Evolutionary conservation across 169 alveolate genomes (phyloP).

Genomic region (Plasmodium blacklocki): DNA sequence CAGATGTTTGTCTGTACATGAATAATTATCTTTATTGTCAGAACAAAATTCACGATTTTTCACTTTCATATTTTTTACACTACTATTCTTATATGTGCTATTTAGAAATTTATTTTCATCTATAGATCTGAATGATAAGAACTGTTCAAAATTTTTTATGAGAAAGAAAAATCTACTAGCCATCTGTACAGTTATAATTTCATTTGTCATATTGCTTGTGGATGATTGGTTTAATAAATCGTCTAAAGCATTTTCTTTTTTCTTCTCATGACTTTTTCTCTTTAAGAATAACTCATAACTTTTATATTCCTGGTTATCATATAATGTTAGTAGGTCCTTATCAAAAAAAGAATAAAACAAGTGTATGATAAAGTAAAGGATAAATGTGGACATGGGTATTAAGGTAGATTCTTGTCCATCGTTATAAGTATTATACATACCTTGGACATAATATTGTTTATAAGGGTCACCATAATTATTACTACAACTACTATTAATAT

Average conservation of each 20-base stretch:
- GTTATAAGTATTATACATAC: background rate
- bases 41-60: background rate
- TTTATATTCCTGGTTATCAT: conserved; percentile 3
- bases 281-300: conserved; percentile 39
- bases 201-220: background rate
- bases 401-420: conserved; percentile 58
- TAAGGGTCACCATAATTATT: too few species aligned
- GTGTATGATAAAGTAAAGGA: conserved; percentile 57
- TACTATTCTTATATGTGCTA: background rate
- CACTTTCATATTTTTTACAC: background rate
- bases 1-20: too few species aligned
- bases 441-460: too few species aligned
- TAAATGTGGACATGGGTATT: conserved; percentile 56
- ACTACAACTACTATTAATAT: too few species aligned
- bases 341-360: conserved; percentile 72
- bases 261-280: background rate
- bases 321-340: conserved; percentile 8
- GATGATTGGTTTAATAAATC: background rate
- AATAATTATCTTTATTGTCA: too few species aligned
- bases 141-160: conserved; percentile 33
- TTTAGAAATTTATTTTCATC: conserved; percentile 10
- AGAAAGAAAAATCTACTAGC: conserved; percentile 61
- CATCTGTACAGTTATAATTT: conserved; percentile 47
- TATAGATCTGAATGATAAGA: conserved; percentile 41
- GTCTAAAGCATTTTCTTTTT: background rate